Percentiles rank a stretch among this genome's conserved stretches.
Conservation (phyloP, 768 basidiomycete species). For the Lactarius indigo region DNA sequence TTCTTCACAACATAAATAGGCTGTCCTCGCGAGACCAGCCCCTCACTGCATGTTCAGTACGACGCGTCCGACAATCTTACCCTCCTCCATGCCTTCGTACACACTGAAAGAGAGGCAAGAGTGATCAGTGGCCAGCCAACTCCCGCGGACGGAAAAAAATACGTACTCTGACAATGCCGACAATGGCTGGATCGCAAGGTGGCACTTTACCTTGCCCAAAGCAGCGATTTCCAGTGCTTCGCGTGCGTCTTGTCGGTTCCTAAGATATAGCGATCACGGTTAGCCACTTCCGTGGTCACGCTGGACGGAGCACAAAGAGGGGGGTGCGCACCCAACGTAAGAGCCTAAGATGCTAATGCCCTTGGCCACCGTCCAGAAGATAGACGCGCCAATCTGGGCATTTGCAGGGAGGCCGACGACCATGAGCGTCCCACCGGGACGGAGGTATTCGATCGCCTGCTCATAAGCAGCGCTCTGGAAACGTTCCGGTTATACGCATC, state of each 20-base stretch:
- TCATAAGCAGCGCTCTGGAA: constrained; percentile 35
- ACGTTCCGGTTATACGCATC: constrained; percentile 27
- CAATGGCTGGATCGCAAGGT: constrained; percentile 46
- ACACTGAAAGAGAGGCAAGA: constrained; percentile 31
- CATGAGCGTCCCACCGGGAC: constrained; percentile 69
- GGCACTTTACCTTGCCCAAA: constrained; percentile 63
- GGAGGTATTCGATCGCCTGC: constrained; percentile 72
- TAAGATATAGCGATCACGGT: constrained; percentile 31
- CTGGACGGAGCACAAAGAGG: too few relatives aligned
- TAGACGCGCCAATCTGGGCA: constrained; percentile 54
- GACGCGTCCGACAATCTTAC: constrained; percentile 27
- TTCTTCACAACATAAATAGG: not conserved
- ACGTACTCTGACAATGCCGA: constrained; percentile 51
- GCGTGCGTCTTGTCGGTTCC: constrained; percentile 78
- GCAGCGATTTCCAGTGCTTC: constrained; percentile 80
- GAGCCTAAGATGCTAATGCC: constrained; percentile 53
- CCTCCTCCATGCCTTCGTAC: constrained; percentile 39
- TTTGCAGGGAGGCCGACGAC: constrained; percentile 68
- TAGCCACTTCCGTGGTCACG: too few relatives aligned
- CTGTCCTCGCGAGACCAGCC: not conserved
- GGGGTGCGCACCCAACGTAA: constrained; percentile 33
- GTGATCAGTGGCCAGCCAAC: not conserved
- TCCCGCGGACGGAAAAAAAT: not conserved
- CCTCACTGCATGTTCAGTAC: constrained; percentile 15
- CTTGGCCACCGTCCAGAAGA: constrained; percentile 72